These are phyloP conservation scores for Theobroma grandiflorum DNA, from an alignment of 441 rosid species.

Conservation along the genomic window DNA sequence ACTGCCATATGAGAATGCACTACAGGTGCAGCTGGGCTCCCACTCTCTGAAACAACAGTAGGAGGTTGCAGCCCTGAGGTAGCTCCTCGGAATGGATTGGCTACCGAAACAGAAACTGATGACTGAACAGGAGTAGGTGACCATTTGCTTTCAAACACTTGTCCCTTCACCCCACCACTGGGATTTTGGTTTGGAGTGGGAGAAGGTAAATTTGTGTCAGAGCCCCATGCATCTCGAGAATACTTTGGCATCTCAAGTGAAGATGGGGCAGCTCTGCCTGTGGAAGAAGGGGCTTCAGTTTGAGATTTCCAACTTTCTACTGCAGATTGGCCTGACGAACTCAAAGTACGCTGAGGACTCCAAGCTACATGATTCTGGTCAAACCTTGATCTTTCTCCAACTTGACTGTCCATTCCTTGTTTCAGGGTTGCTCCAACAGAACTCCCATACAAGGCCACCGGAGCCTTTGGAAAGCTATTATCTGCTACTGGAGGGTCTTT, in stretches of 20 bases:
- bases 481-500: slow-evolving; percentile 54
- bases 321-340: slow-evolving; percentile 31
- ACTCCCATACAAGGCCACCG: slow-evolving; percentile 37
- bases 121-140: slow-evolving; percentile 62
- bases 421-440: slow-evolving; percentile 32
- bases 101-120: slow-evolving; percentile 36
- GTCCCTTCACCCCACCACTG: slow-evolving; percentile 46
- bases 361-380: slow-evolving; percentile 41
- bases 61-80: slow-evolving; percentile 41
- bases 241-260: slow-evolving; percentile 60
- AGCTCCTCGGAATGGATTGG: slow-evolving; percentile 42
- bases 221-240: slow-evolving; percentile 61
- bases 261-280: slow-evolving; percentile 46
- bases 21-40: slow-evolving; percentile 40
- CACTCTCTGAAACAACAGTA: slow-evolving; percentile 36
- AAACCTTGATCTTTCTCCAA: slow-evolving; percentile 39
- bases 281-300: slow-evolving; percentile 41
- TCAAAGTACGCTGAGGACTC: slow-evolving; percentile 36
- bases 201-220: slow-evolving; percentile 81
- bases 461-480: slow-evolving; percentile 46
- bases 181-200: slow-evolving; percentile 80
- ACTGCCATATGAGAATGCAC: slow-evolving; percentile 42
- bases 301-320: slow-evolving; percentile 30
- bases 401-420: slow-evolving; percentile 36
- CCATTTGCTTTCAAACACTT: slow-evolving; percentile 66